Percentiles rank a stretch among this genome's conserved stretches.
Conservation (phyloP, 768 basidiomycete genomes). For the Dictyophora rubrovolvata region DNA sequence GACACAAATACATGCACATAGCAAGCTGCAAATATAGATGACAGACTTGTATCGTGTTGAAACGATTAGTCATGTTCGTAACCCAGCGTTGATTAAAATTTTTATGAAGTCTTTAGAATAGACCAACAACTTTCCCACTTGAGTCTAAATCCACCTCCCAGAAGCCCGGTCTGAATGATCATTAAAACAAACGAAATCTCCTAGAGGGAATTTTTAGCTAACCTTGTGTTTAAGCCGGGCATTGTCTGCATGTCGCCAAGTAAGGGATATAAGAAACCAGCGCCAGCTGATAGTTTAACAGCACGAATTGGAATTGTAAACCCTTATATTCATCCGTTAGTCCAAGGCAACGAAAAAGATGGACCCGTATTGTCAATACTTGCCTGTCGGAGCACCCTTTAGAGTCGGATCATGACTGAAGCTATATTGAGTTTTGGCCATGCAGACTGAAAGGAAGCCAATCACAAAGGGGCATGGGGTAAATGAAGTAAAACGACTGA, state of each 20-base stretch:
- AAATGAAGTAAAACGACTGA: conserved; percentile 27
- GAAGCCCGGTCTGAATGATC: conserved; percentile 43
- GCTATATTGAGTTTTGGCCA: conserved; percentile 97
- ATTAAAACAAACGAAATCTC: conserved; percentile 8
- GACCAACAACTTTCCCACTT: conserved; percentile 72
- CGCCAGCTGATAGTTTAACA: conserved; percentile 83
- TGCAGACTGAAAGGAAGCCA: conserved; percentile 53
- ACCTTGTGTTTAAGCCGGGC: conserved; percentile 89
- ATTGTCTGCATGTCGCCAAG: conserved; percentile 98
- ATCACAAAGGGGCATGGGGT: neutral
- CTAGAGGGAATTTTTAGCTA: conserved; percentile 10
- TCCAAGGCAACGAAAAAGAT: neutral
- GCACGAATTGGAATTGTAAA: conserved; percentile 90
- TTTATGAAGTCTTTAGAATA: conserved; percentile 47
- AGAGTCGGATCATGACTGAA: conserved; percentile 90
- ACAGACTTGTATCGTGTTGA: conserved; percentile 9
- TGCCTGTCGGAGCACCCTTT: conserved; percentile 80
- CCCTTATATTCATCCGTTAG: conserved; percentile 30
- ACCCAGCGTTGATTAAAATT: neutral
- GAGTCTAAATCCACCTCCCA: conserved; percentile 85
- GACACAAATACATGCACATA: neutral
- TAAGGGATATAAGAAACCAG: conserved; percentile 92
- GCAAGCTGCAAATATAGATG: neutral
- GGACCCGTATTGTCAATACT: conserved; percentile 12
- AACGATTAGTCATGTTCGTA: neutral